Percentiles rank a stretch among this genome's conserved stretches.
phyloP scores from a whole-genome alignment of 306 rosid species.

The Acacia confusa region DNA sequence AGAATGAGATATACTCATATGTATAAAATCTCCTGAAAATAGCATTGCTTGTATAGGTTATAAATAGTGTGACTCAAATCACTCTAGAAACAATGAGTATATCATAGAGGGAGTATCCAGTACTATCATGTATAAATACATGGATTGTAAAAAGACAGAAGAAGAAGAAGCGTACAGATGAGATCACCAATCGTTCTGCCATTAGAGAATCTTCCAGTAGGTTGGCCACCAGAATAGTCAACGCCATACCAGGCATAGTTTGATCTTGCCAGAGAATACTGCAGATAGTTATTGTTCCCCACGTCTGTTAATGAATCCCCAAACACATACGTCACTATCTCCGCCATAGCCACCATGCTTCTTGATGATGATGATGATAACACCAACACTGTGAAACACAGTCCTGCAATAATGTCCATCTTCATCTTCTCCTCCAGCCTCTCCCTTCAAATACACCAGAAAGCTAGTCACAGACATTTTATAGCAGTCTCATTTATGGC shows the following conservation, averaged over 20 bases:
- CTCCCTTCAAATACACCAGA: background rate
- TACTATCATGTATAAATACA: background rate
- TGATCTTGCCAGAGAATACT: constrained; percentile 70
- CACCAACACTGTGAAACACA: constrained; percentile 34
- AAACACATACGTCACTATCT: constrained; percentile 53
- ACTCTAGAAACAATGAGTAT: too few relatives aligned
- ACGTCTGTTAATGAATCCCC: constrained; percentile 88
- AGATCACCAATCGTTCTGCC: constrained; percentile 91
- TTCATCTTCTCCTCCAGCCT: background rate
- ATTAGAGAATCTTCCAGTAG: constrained; percentile 86
- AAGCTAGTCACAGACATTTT: constrained; percentile 12
- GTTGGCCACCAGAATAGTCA: constrained; percentile 66
- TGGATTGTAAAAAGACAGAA: background rate
- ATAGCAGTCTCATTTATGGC: constrained; percentile 35
- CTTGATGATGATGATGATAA: constrained; percentile 11
- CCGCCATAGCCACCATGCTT: background rate
- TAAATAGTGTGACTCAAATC: background rate
- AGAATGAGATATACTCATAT: too few relatives aligned
- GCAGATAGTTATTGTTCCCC: constrained; percentile 78
- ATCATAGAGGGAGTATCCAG: background rate
- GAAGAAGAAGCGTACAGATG: constrained; percentile 57
- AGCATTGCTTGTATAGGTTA: too few relatives aligned
- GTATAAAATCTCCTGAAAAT: background rate
- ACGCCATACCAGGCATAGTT: constrained; percentile 87
- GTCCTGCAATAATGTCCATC: constrained; percentile 18